phyloP scores from a whole-genome alignment of 257 asterid species.

The Scutellaria minor region DNA sequence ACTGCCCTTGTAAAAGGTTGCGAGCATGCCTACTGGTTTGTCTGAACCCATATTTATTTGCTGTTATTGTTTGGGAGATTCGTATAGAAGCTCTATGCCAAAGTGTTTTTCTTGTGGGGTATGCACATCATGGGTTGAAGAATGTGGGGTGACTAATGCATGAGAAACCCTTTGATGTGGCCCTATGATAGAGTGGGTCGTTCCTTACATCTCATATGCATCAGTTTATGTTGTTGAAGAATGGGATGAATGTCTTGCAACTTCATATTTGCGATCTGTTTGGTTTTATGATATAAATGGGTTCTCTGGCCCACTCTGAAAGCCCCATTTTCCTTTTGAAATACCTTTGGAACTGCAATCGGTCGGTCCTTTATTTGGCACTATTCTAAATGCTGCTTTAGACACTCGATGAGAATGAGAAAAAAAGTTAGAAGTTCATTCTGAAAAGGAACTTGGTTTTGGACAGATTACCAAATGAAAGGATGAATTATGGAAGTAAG shows the following conservation, averaged over 20 bases:
- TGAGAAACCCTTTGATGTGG: conserved; percentile 4
- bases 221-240: conserved; percentile 14
- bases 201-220: conserved; percentile 3
- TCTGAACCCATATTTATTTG: conserved; percentile 41
- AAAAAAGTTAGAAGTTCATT: background rate
- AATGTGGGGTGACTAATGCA: background rate
- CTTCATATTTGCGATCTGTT: conserved; percentile 5
- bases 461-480: conserved; percentile 1
- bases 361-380: background rate
- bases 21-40: conserved; percentile 99
- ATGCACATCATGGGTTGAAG: conserved; percentile 3
- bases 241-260: background rate
- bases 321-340: background rate
- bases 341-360: background rate
- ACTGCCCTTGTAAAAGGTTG: conserved; percentile 98
- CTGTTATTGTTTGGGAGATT: background rate
- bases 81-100: background rate
- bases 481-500: background rate
- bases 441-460: conserved; percentile 24
- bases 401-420: conserved; percentile 5
- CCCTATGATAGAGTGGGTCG: background rate
- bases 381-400: conserved; percentile 17
- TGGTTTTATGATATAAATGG: background rate
- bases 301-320: conserved; percentile 1
- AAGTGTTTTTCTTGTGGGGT: background rate